phyloP scores from a whole-genome alignment of 176 grass and related monocot species.

The Cenchrus americanus region DNA sequence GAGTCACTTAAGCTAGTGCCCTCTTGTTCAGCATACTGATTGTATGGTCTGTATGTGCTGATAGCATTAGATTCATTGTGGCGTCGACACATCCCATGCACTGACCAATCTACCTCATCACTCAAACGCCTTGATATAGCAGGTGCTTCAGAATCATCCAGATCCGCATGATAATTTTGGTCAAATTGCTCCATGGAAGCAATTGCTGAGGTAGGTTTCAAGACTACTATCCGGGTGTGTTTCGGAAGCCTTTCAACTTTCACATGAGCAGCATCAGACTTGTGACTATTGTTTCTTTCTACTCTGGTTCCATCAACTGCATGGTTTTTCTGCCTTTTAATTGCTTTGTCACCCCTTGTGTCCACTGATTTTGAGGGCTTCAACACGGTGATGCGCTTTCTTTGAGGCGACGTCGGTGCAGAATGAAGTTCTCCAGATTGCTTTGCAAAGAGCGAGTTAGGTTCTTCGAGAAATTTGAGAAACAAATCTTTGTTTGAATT shows the following conservation, averaged over 20 bases:
- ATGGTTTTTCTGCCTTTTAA: slow-evolving; percentile 42
- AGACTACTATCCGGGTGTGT: slow-evolving; percentile 81
- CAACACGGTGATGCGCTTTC: slow-evolving; percentile 82
- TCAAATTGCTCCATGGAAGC: slow-evolving; percentile 39
- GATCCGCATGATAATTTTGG: slow-evolving; percentile 42
- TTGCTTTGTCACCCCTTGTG: slow-evolving; percentile 42
- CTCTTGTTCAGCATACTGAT: slow-evolving; percentile 66
- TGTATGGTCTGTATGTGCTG: slow-evolving; percentile 52
- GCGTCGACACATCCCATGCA: slow-evolving; percentile 47
- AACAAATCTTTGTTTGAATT: slow-evolving; percentile 95
- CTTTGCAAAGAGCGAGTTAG: slow-evolving; percentile 72
- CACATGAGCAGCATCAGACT: slow-evolving; percentile 30
- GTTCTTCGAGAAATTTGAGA: slow-evolving; percentile 94
- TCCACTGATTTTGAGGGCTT: slow-evolving; percentile 77
- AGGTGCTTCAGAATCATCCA: slow-evolving; percentile 55
- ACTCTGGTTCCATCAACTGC: slow-evolving; percentile 32
- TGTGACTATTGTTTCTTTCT: slow-evolving; percentile 42
- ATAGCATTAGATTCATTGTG: slow-evolving; percentile 80
- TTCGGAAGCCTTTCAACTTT: slow-evolving; percentile 62
- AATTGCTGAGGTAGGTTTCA: slow-evolving; percentile 71
- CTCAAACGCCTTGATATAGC: slow-evolving; percentile 45
- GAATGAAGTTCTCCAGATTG: slow-evolving; percentile 42
- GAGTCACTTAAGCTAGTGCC: slow-evolving; percentile 63
- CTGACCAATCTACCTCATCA: slow-evolving; percentile 49
- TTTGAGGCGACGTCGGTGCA: slow-evolving; percentile 61